Evolutionary conservation across 73 alveolate species (phyloP).

Genomic region (Breviolum minutum): DNA sequence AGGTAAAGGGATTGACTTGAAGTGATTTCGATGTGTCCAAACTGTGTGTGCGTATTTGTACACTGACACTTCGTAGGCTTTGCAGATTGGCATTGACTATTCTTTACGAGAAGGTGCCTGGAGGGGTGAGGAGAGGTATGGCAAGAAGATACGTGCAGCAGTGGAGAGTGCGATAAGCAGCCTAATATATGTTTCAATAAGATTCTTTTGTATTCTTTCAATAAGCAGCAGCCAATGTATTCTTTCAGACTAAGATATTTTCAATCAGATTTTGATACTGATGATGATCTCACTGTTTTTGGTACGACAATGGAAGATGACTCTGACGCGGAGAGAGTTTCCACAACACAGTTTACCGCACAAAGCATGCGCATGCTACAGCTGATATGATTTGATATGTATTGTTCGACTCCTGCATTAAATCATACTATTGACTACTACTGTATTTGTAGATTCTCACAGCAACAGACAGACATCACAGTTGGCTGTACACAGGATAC

Average conservation of each 20-base stretch:
- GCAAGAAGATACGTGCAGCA: no score
- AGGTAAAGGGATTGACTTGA: no score
- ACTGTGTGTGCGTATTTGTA: no score
- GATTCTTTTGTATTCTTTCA: no score
- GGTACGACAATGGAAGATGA: no score
- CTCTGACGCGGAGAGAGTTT: background rate
- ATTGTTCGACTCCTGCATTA: no score
- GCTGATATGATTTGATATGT: no score
- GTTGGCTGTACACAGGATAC: constrained; percentile 26
- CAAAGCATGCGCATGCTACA: no score
- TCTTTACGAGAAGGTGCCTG: constrained; percentile 69
- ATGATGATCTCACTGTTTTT: no score
- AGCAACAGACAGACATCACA: background rate
- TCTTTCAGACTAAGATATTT: background rate
- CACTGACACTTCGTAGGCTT: constrained; percentile 10
- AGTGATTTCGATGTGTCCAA: no score
- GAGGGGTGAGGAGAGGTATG: background rate
- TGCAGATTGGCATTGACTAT: constrained; percentile 89
- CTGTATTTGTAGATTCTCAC: background rate
- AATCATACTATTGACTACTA: background rate
- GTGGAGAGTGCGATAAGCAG: background rate
- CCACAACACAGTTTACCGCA: background rate
- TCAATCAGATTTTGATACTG: no score
- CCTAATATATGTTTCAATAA: background rate
- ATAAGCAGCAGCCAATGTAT: background rate